Evolutionary conservation across 2,329 filamentous ascomycete species (phyloP).

Genomic region (Metarhizium sp.): DNA sequence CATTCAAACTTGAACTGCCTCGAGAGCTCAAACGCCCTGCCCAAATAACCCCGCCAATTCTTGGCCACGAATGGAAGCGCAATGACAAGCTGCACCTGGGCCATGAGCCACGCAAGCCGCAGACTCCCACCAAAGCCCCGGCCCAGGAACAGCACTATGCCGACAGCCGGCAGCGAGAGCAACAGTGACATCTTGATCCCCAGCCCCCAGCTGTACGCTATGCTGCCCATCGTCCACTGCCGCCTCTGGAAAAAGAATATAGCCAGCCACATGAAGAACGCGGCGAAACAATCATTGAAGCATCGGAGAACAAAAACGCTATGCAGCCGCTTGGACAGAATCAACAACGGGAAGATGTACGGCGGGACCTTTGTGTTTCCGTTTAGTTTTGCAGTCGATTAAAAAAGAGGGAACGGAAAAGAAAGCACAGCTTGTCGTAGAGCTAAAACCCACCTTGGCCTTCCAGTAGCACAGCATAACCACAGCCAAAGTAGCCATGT

Average conservation of each 20-base stretch:
- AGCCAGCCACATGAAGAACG: slow-evolving; percentile 73
- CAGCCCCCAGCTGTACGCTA: slow-evolving; percentile 68
- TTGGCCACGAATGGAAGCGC: slow-evolving; percentile 58
- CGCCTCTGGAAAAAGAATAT: slow-evolving; percentile 69
- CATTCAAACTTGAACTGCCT: slow-evolving; percentile 91
- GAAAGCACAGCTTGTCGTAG: neutral
- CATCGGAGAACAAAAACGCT: slow-evolving; percentile 86
- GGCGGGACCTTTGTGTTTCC: slow-evolving; percentile 54
- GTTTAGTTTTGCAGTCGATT: neutral
- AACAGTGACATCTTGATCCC: slow-evolving; percentile 95
- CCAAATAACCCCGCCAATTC: slow-evolving; percentile 63
- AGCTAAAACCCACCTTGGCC: slow-evolving; percentile 45
- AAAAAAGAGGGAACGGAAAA: no score
- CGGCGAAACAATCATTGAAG: slow-evolving; percentile 93
- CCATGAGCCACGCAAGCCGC: slow-evolving; percentile 60
- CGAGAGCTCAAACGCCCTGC: slow-evolving; percentile 81
- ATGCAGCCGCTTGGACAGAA: slow-evolving; percentile 85
- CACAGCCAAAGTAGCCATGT: slow-evolving; percentile 63
- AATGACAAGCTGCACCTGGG: slow-evolving; percentile 64
- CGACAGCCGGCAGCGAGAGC: slow-evolving; percentile 73
- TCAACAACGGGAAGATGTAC: slow-evolving; percentile 76
- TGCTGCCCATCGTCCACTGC: slow-evolving; percentile 62
- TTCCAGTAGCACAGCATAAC: slow-evolving; percentile 76
- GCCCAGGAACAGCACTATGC: slow-evolving; percentile 64
- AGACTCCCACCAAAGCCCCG: slow-evolving; percentile 58